Evolutionary conservation across 805 yeast species (phyloP), one percentile per base, ranked within the genome.

Genomic region (Ogataea pignaliae): DNA sequence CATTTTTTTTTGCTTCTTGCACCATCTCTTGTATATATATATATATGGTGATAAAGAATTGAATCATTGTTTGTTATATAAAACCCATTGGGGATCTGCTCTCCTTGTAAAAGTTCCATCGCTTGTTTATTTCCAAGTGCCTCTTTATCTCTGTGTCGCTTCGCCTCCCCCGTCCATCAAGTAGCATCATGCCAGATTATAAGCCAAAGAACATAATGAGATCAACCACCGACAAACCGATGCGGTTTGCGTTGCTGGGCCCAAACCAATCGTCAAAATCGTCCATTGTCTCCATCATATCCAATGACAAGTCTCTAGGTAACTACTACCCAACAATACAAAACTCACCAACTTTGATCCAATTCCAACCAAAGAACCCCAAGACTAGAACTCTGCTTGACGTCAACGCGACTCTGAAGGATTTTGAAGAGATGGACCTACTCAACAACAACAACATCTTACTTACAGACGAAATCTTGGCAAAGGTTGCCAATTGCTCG

Each of bases 271-370:
- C 66, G 1, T 59, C 64, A 11, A 63, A 63, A 43, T 57, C 66
- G 0, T 53, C 61, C 3, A 61, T 63, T 9, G 56, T 60, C 2
- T 63, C 68, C 2, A 61, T 61, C 14, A 44, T 62, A 16, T 44
- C 59, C 35, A 60, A 58, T 38, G 51, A 53, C 36, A 56, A 57
- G 37, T 59, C 65, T 1, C 37, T 79, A 40, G 89, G 83, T 46
- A 84, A 85, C 0, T 83, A 85, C 58, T 85, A 85, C 54, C 95
- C 93, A 5, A 85, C 91, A 3, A 68, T 75, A 36, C 75, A 72
- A 43, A 79, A 81, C 45, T 76, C 76, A 3, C 78, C 88, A 21
- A 68, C 79, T 44, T 58, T 84, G 34, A 71, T 81, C 46, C 78
- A 78, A 15, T 85, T 70, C 55, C 60, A 56, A 6, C 81, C 90